Evolutionary conservation across 371 early-diverging fungal species (phyloP).

Genomic region (Rhizomucor pusillus): DNA sequence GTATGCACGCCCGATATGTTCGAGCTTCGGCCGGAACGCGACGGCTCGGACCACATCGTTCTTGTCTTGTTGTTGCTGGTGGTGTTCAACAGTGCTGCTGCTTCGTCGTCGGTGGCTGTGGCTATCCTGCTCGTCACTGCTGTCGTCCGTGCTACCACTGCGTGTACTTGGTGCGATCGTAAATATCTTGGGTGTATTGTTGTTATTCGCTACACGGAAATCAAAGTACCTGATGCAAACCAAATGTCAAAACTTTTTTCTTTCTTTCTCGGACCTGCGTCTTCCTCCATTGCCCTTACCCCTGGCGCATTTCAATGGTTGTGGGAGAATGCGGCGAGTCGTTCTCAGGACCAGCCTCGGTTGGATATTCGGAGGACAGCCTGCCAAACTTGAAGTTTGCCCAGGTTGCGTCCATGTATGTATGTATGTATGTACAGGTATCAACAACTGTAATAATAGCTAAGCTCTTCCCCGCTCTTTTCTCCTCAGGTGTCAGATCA

Average conservation of each 20-base stretch:
- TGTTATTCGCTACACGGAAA: background rate
- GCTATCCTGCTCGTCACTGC: background rate
- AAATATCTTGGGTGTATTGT: background rate
- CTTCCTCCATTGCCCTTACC: background rate
- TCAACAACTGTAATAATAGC: no score
- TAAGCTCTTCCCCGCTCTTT: no score
- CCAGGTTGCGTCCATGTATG: no score
- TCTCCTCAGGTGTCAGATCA: no score
- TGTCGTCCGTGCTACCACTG: background rate
- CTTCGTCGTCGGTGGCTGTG: background rate
- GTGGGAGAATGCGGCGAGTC: no score
- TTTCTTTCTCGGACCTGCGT: no score
- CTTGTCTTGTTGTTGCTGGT: background rate
- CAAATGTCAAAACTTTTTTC: no score
- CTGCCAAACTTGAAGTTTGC: no score
- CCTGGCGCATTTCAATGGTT: background rate
- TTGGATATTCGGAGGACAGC: no score
- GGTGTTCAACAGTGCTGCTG: background rate
- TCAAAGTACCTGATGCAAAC: background rate
- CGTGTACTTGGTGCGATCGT: background rate
- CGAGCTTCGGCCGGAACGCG: conserved; percentile 16
- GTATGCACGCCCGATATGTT: conserved; percentile 15
- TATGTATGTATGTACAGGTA: no score
- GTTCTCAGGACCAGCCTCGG: no score
- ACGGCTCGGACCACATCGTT: conserved; percentile 2